Base-by-base conservation (phyloP, 768 basidiomycete genomes). In the Lactarius quietus region DNA sequence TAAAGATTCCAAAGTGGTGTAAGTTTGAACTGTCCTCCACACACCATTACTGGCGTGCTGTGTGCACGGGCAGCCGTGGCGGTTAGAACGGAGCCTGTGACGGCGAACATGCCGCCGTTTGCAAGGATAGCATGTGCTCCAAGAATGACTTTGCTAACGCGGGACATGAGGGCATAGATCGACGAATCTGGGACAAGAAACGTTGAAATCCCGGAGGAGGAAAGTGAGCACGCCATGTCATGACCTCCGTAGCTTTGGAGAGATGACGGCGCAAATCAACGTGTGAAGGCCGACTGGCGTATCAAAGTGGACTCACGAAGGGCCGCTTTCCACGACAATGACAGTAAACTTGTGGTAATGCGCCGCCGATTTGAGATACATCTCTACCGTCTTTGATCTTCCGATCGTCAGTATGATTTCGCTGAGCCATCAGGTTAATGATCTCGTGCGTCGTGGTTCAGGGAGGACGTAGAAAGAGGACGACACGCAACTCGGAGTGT, bases 111-210 rank as follows among this genome's bases (percentile, higher is more conserved):
- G 17, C 95, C 95, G 17, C 97, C 97, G 72, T 98, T 96, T 29
- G 96, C 95, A 57, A 97, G 87, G 71, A 98, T 90, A n/a, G 91
- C 88, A 76, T 98, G 96, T 14, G 95, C 90, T 33, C 95, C 93
- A 54, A 99, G 82, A 64, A 99, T 86, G 70, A 98, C 90, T 77
- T 99, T 99, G 79, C 95, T 96, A 66, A 96, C 91, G 65, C 96
- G 87, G 6, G 97, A 96, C 87, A 98, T 93, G 68, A 99, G 83
- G 14, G 95, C 93, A 73, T 91, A 96, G 74, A 98, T 88, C 29
- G 94, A 95, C 9, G 93, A 95, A 76, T 98, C 96, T 48, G 97
- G 96, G 59, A 98, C 89, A 56, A 99, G 89, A 74, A 98, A 91
- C n/a, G 95, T 96, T 7, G 93, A 93, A 68, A 98, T 94, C 56